Percentiles rank a stretch among this genome's conserved stretches.
Evolutionary conservation across 2,329 filamentous ascomycete species (phyloP).

Genomic region (Ophiocordyceps camponoti-leonardi): DNA sequence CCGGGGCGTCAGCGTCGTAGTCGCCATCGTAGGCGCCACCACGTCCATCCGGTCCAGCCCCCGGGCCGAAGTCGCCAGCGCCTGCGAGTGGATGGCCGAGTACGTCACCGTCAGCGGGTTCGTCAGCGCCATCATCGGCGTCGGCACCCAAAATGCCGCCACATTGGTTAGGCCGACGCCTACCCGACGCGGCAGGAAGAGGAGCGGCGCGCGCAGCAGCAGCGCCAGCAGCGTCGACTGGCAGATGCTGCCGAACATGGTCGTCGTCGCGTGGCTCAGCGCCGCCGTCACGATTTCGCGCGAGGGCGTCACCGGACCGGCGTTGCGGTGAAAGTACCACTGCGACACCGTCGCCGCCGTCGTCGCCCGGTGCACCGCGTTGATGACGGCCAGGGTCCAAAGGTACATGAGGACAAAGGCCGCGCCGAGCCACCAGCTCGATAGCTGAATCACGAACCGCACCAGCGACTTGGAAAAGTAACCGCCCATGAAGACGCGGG

Average conservation of each 20-base stretch:
- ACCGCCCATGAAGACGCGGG: slow-evolving; percentile 83
- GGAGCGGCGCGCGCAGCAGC: slow-evolving; percentile 65
- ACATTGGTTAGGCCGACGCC: slow-evolving; percentile 51
- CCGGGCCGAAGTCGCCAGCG: slow-evolving; percentile 59
- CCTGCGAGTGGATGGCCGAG: slow-evolving; percentile 80
- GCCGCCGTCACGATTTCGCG: slow-evolving; percentile 71
- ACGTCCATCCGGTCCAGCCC: slow-evolving; percentile 71
- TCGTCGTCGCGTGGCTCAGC: slow-evolving; percentile 63
- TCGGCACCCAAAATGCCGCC: slow-evolving; percentile 66
- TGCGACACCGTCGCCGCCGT: slow-evolving; percentile 92
- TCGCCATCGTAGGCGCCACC: slow-evolving; percentile 53
- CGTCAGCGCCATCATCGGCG: slow-evolving; percentile 68
- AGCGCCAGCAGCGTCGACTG: slow-evolving; percentile 70
- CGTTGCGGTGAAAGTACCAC: slow-evolving; percentile 96
- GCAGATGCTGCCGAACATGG: slow-evolving; percentile 83
- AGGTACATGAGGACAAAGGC: slow-evolving; percentile 91
- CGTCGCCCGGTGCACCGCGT: slow-evolving; percentile 75
- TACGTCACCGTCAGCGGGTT: slow-evolving; percentile 89
- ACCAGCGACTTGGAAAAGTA: slow-evolving; percentile 49
- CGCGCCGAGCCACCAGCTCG: slow-evolving; percentile 88
- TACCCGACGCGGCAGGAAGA: slow-evolving; percentile 61
- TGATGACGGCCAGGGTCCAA: slow-evolving; percentile 80
- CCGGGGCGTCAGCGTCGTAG: slow-evolving; percentile 49
- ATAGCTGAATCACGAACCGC: slow-evolving; percentile 64
- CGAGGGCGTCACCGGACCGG: slow-evolving; percentile 59